A percentile compares a stretch with the other conserved stretches of the same genome.
Conservation (phyloP, 768 basidiomycete species). For the Termitomyces eurrhizus region DNA sequence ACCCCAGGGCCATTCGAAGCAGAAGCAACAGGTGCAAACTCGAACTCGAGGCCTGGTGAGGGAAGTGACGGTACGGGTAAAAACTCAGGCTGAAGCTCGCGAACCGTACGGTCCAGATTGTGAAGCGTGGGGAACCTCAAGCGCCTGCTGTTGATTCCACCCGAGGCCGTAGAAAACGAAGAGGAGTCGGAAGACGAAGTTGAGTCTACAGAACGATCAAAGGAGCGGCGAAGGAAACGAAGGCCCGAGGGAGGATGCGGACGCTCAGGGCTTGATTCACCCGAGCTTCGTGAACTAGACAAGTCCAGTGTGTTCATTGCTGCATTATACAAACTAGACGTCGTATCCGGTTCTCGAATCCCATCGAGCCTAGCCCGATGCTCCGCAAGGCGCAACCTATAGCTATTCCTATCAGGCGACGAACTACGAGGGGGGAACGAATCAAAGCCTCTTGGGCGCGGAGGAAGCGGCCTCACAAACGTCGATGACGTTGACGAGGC, state of each 20-base stretch:
- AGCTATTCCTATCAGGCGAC: neutral
- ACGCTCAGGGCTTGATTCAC: neutral
- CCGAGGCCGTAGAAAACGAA: neutral
- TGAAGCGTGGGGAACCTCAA: neutral
- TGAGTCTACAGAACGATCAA: neutral
- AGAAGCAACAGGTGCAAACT: constrained; percentile 2
- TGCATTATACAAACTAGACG: neutral
- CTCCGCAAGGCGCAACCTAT: constrained; percentile 8
- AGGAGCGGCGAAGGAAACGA: neutral
- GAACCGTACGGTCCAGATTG: neutral
- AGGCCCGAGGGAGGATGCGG: neutral
- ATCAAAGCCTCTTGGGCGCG: neutral
- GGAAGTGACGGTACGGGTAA: constrained; percentile 19
- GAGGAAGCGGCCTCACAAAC: neutral
- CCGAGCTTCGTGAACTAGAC: neutral
- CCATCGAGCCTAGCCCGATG: neutral
- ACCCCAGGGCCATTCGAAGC: neutral
- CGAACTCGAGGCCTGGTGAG: constrained; percentile 24
- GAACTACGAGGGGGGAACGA: neutral
- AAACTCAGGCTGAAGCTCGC: constrained; percentile 1
- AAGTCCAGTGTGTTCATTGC: neutral
- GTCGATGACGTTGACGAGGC: neutral
- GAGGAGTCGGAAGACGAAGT: neutral
- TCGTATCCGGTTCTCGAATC: neutral
- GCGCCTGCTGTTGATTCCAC: neutral